Evolutionary conservation across 2,329 filamentous ascomycete genomes (phyloP), one percentile per base, ranked within the genome.

Genomic region (Pestalotiopsis sp.): DNA sequence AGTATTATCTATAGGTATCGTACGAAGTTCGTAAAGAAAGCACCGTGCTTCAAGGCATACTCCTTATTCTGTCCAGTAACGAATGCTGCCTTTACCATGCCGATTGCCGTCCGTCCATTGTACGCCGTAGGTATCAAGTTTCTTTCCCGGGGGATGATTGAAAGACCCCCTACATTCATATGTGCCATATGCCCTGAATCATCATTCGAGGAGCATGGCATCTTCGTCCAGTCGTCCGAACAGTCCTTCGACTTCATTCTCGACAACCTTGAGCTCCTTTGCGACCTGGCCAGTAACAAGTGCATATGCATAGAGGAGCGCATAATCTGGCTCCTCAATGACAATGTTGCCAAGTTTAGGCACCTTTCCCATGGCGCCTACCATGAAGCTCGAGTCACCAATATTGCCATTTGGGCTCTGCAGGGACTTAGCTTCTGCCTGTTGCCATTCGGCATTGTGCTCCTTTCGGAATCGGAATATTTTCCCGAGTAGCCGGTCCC

Each of bases 281-380:
- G 89, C 88, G 25, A 92, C 86, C 78, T 91, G 89, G 58, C 88
- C 86, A 7, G 90, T 91, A 62, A 92, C 89, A 59, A 92, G 82
- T 2, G 88, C 93, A 82, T 97, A 99, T 20, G 95, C 95, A 81
- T 98, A 99, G 58, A 98, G 81, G 73, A 98, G 83, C 71, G 95
- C 94, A 78, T 96, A 98, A 77, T 99, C 96, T 71, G 89, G 88
- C 78, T 95, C 92, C 71, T 90, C 90, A 1, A 90, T 85, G 17
- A 79, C 75, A 14, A 83, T 77, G 38, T 79, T 73, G 57, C 78
- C 75, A 41, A 78, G 72, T 13, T 74, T 70, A 7, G 75, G 77
- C 23, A 73, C 72, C 38, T 70, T 73, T 17, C 64, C 70, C 67
- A 71, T 72, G 4, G 71, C 70, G 9, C 71, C 72, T 13, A 70